Conservation (phyloP, 2,329 filamentous ascomycete genomes). For the Endothia cerciana region DNA sequence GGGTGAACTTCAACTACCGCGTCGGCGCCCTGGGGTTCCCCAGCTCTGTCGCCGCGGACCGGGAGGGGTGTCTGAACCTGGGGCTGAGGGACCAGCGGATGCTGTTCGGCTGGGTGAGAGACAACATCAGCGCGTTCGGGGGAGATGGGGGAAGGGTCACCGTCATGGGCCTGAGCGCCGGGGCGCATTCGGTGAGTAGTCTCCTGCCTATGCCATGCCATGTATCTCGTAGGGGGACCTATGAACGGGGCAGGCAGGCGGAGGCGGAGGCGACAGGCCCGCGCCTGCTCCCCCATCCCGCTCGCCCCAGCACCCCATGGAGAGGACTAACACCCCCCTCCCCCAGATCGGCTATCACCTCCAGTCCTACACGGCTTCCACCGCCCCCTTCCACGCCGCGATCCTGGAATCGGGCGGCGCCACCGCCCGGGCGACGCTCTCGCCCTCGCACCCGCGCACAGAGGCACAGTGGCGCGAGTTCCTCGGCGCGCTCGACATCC, state of each 20-base stretch:
- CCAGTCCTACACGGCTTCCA: constrained; percentile 47
- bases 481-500: constrained; percentile 53
- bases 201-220: too few relatives aligned
- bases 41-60: constrained; percentile 55
- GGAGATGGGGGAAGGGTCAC: constrained; percentile 63
- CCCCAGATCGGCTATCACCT: constrained; percentile 69
- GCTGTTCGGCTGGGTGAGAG: constrained; percentile 62
- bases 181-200: constrained; percentile 61
- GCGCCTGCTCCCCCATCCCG: neutral
- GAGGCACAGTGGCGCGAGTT: constrained; percentile 60
- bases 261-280: too few relatives aligned
- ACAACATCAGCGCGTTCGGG: constrained; percentile 63
- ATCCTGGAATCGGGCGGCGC: constrained; percentile 61
- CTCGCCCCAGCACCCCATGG: neutral
- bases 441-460: constrained; percentile 59
- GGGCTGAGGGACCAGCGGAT: constrained; percentile 66
- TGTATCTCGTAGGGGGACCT: too few relatives aligned
- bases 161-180: constrained; percentile 64
- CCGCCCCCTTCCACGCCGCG: constrained; percentile 54
- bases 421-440: constrained; percentile 58
- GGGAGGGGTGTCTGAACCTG: constrained; percentile 63
- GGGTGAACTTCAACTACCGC: constrained; percentile 65
- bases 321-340: constrained; percentile 11
- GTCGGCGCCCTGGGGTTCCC: constrained; percentile 73
- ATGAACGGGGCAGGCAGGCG: neutral